Evolutionary conservation across 345 rosid genomes (phyloP).

Genomic region (Boechera divaricarpa): DNA sequence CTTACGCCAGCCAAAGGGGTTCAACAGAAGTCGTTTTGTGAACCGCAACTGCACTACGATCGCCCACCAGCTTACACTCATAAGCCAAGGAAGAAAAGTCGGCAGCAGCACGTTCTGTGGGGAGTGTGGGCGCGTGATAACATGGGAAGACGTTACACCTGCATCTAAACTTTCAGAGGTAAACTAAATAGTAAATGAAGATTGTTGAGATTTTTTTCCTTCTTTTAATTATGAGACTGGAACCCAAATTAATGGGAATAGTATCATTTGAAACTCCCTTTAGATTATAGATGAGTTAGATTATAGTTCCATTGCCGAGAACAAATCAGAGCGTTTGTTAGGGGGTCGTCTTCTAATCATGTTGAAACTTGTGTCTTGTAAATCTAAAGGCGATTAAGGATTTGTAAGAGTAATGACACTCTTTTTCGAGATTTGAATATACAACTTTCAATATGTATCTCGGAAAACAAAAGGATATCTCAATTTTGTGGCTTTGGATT

Average conservation of each 20-base stretch:
- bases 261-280: constrained; percentile 11
- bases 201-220: constrained; percentile 2
- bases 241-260: constrained; percentile 15
- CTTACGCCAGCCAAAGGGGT: constrained; percentile 45
- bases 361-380: constrained; percentile 34
- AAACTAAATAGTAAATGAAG: constrained; percentile 42
- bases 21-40: constrained; percentile 57
- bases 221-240: constrained; percentile 15
- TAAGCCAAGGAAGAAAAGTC: constrained; percentile 80
- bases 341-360: constrained; percentile 32
- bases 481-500: constrained; percentile 1
- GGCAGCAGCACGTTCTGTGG: constrained; percentile 92
- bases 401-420: constrained; percentile 8
- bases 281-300: constrained; percentile 30
- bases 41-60: constrained; percentile 80
- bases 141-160: constrained; percentile 68
- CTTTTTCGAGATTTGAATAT: constrained; percentile 3
- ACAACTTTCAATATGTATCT: background rate
- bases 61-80: constrained; percentile 83
- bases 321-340: constrained; percentile 37
- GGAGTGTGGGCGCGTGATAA: constrained; percentile 84
- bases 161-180: constrained; percentile 46
- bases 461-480: background rate
- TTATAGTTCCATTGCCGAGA: constrained; percentile 37
- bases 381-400: constrained; percentile 7